Conservation (phyloP, 2,329 filamentous ascomycete species). For the Botrytis cinerea region DNA sequence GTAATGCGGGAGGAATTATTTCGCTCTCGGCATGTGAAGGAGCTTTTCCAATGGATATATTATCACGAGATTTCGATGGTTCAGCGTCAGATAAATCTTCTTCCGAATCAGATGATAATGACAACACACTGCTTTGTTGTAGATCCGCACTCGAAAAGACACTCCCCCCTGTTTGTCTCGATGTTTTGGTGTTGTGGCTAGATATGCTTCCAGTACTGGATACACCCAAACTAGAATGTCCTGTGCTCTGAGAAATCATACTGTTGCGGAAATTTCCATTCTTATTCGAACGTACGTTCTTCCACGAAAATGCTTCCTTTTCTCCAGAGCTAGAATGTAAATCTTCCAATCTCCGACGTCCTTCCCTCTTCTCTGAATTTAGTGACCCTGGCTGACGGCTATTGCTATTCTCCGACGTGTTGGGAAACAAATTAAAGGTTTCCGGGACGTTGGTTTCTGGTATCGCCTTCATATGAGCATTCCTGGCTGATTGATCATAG, state of each 20-base stretch:
- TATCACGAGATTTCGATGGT: slow-evolving; percentile 25
- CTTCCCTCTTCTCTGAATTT: slow-evolving; percentile 11
- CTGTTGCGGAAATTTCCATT: slow-evolving; percentile 18
- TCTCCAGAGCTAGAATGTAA: slow-evolving; percentile 10
- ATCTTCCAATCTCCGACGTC: slow-evolving; percentile 13
- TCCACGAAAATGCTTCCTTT: slow-evolving; percentile 35
- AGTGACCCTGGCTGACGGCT: neutral
- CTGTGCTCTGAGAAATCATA: slow-evolving; percentile 8
- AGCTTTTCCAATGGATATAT: slow-evolving; percentile 14
- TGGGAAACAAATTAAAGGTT: slow-evolving; percentile 5
- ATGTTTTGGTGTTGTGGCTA: slow-evolving; percentile 40
- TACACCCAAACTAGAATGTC: slow-evolving; percentile 27
- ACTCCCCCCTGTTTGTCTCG: slow-evolving; percentile 37
- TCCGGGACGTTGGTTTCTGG: slow-evolving; percentile 35
- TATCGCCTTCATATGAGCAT: slow-evolving; percentile 35
- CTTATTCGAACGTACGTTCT: slow-evolving; percentile 33
- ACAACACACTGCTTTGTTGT: slow-evolving; percentile 40
- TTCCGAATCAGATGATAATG: slow-evolving; percentile 41
- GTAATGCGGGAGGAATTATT: slow-evolving; percentile 19
- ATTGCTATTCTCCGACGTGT: neutral
- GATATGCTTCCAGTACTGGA: slow-evolving; percentile 40
- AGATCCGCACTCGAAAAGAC: slow-evolving; percentile 38
- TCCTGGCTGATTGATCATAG: slow-evolving; percentile 34
- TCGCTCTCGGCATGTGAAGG: slow-evolving; percentile 23
- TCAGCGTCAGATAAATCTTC: slow-evolving; percentile 32